These are phyloP conservation scores for Chaetomium tenue DNA, from an alignment of 495 filamentous ascomycete genomes.

Conservation along the genomic window DNA sequence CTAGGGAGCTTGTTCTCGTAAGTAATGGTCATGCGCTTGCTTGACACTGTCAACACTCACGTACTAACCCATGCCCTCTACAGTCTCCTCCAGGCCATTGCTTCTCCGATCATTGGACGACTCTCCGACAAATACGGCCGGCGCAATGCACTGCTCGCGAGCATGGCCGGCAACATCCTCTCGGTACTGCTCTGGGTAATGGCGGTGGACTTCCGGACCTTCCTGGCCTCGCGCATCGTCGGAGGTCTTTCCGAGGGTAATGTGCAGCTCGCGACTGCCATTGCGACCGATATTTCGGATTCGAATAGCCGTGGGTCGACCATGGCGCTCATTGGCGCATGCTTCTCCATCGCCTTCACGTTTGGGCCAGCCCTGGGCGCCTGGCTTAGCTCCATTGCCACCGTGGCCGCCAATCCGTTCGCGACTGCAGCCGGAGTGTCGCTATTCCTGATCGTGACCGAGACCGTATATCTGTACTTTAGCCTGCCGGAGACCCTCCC, in stretches of 20 bases:
- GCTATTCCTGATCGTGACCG: constrained; percentile 73
- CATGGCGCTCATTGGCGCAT: constrained; percentile 93
- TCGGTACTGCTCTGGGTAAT: constrained; percentile 93
- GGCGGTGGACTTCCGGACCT: constrained; percentile 91
- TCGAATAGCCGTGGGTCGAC: constrained; percentile 76
- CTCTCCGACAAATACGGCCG: constrained; percentile 89
- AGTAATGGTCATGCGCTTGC: constrained; percentile 12
- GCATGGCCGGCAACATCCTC: constrained; percentile 91
- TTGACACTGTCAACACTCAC: neutral
- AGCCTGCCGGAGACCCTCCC: constrained; percentile 88
- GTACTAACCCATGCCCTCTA: constrained; percentile 13
- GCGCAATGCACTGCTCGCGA: constrained; percentile 80
- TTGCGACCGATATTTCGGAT: constrained; percentile 93
- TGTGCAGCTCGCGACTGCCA: constrained; percentile 92
- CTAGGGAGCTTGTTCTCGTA: constrained; percentile 86
- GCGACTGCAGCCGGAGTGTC: constrained; percentile 85
- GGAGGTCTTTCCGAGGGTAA: constrained; percentile 96
- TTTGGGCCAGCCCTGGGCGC: constrained; percentile 92
- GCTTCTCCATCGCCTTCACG: constrained; percentile 96
- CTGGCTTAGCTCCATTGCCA: constrained; percentile 68
- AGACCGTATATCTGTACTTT: constrained; percentile 86
- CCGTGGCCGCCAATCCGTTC: constrained; percentile 86
- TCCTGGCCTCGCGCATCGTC: constrained; percentile 85
- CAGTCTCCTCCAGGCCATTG: constrained; percentile 80
- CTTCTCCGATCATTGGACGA: constrained; percentile 84